These are phyloP conservation scores for Leccinum broughii DNA, from an alignment of 768 basidiomycete genomes.

Conservation along the genomic window DNA sequence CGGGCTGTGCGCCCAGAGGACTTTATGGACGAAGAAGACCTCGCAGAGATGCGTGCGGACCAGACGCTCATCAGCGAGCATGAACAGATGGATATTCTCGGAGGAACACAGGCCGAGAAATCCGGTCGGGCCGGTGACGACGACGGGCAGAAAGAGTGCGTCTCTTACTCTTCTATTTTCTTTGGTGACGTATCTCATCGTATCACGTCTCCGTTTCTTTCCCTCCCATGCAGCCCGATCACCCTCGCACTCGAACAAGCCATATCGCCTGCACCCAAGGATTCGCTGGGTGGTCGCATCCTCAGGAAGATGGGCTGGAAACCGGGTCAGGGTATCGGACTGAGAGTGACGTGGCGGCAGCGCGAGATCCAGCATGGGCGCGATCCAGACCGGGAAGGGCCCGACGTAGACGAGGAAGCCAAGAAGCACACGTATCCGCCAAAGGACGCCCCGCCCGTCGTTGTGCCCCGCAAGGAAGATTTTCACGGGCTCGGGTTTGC, in stretches of 20 bases:
- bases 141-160: slow-evolving; percentile 43
- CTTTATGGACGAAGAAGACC: slow-evolving; percentile 99
- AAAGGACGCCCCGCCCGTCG: slow-evolving; percentile 67
- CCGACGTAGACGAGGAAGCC: slow-evolving; percentile 75
- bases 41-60: slow-evolving; percentile 76
- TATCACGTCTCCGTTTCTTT: neutral
- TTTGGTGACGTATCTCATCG: neutral
- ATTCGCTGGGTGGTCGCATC: slow-evolving; percentile 81
- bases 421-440: slow-evolving; percentile 86
- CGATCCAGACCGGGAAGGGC: slow-evolving; percentile 35
- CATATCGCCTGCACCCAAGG: slow-evolving; percentile 70
- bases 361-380: slow-evolving; percentile 70
- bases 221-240: slow-evolving; percentile 50
- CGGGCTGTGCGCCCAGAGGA: slow-evolving; percentile 75
- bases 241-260: slow-evolving; percentile 61
- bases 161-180: neutral
- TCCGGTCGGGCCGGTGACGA: slow-evolving; percentile 34
- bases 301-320: slow-evolving; percentile 97
- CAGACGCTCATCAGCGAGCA: slow-evolving; percentile 75
- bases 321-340: slow-evolving; percentile 90
- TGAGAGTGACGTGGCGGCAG: slow-evolving; percentile 76
- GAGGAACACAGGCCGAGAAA: slow-evolving; percentile 53
- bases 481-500: slow-evolving; percentile 79
- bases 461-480: slow-evolving; percentile 70
- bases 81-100: slow-evolving; percentile 71